Conservation (phyloP, 345 rosid genomes). For the Rhizophora apiculata region DNA sequence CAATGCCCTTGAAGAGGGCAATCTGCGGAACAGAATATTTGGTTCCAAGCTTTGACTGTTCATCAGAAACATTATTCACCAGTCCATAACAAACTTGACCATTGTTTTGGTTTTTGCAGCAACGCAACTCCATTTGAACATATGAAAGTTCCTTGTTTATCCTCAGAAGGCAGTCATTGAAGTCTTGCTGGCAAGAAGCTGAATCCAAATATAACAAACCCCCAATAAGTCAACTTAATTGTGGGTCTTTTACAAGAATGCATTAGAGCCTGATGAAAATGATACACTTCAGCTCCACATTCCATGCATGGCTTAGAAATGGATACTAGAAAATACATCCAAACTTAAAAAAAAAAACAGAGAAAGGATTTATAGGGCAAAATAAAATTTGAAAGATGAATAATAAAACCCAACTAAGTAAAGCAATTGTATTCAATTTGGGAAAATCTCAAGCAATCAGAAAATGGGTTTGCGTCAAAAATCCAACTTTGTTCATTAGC, state of each 20-base stretch:
- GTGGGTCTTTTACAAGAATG: too few relatives aligned
- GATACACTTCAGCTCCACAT: too few relatives aligned
- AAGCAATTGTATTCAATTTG: background rate
- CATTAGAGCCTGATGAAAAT: too few relatives aligned
- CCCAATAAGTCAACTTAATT: too few relatives aligned
- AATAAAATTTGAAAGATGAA: too few relatives aligned
- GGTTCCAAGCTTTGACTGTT: constrained; percentile 87
- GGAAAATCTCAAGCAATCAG: too few relatives aligned
- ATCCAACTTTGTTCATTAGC: too few relatives aligned
- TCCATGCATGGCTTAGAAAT: too few relatives aligned
- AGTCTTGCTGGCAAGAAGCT: constrained; percentile 47
- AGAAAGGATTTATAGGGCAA: too few relatives aligned
- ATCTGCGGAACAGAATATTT: constrained; percentile 80
- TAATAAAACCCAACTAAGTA: too few relatives aligned
- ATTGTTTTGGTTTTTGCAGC: constrained; percentile 72
- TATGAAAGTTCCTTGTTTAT: constrained; percentile 80
- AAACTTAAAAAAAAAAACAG: too few relatives aligned
- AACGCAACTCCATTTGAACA: constrained; percentile 73
- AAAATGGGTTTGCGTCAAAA: too few relatives aligned
- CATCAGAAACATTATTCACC: constrained; percentile 76
- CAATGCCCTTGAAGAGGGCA: constrained; percentile 75
- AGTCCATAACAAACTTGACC: constrained; percentile 76
- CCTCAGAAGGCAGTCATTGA: constrained; percentile 66
- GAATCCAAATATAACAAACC: constrained; percentile 9
- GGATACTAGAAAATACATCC: background rate